Base-by-base conservation (phyloP, 495 filamentous ascomycete species). In the Lepraria neglecta region DNA sequence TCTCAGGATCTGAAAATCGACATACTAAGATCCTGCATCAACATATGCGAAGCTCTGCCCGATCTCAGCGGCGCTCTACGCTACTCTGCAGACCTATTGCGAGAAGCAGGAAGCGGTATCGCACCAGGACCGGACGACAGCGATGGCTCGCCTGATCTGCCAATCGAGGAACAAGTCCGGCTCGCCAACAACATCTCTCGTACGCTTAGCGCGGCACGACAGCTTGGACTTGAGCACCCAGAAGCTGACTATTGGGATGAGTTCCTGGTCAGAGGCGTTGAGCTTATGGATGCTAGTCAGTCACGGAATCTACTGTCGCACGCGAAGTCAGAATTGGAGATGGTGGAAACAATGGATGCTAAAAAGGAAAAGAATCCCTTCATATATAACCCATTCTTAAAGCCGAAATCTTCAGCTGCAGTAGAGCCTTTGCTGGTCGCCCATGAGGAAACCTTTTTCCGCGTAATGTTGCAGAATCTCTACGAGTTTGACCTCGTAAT, bases 231-330 rank as follows among this genome's bases (percentile, higher is more conserved):
- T 3, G 71, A 78, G 5, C 69, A 84, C 59, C 70, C 92, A 50
- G 80, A 87, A 59, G 90, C 89, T 19, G 87, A 92, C 57, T 98
- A 95, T 68, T 98, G 94, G 94, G 94, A 98, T 71, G 88, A 92
- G 52, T 97, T 98, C 68, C 79, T 98, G 0, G 78, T 98, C 45
- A 84, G 94, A 38, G 91, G 86, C 63, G 78, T 98, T 38, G 84
- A 88, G 52, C 71, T 94, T 30, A 77, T 83, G 28, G 74, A 83
- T 31, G 73, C 80, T 38, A 71, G 75, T 48, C 72, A 76, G 40
- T 74, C 74, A 21, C 76, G 74, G 63, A 79, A 79, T n/a, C 86
- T 91, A 19, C 81, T 88, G 62, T 79, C 87, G 9, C 91, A 90
- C 65, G 82, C 78, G 4, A 87, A 84, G 64, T 81, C 80, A 35